Base-by-base conservation (phyloP, 768 basidiomycete genomes). In the Tubosaeta brunneosetosa region DNA sequence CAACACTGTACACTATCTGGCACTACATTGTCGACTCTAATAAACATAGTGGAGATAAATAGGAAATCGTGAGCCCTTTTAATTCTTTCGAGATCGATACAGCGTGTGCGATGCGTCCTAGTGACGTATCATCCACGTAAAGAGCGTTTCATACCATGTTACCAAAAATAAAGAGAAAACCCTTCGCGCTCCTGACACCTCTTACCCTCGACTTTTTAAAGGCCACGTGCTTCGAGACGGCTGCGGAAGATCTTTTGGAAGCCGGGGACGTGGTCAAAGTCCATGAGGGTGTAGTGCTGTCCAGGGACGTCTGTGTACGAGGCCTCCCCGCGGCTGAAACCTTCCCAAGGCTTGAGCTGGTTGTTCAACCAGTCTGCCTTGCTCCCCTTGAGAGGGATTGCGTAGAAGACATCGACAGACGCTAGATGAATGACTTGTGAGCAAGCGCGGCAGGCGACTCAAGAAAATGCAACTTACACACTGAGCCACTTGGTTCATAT, bases 221-320 rank as follows among this genome's bases (percentile, higher is more conserved):
- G 56, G 10, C 65, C 66, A 26, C 64, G 66, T 1, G 56, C 57
- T 17, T 63, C 64, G 10, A 66, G 61, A 26, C 55, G 53, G 29
- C 3, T 47, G 13, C 65, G 66, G 57, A 66, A 63, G 36, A 66
- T 61, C 54, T 66, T 66, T 48, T 66, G 65, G 56, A 66, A 67
- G 0, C 53, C 56, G 1, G 63, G 63, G 5, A 66, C 66, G 31
- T 66, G 64, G 44, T 68, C 66, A 40, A 66, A 61, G 55, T 66
- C 65, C 66, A 66, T 68, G 11, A 66, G 61, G 4, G 65, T 68
- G 44, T 68, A 66, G 46, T 66, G 65, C 19, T 63, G 59, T 27
- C 65, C 65, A 0, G 65, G 65, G 8, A 66, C 65, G 19, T 66
- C 65, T 0, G 54, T 66, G 12, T 55, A 66, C 17, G 49, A 13